Percentiles rank a stretch among this genome's conserved stretches.
phyloP scores from a whole-genome alignment of 2,329 filamentous ascomycete species.

The Ilyonectria sp. region DNA sequence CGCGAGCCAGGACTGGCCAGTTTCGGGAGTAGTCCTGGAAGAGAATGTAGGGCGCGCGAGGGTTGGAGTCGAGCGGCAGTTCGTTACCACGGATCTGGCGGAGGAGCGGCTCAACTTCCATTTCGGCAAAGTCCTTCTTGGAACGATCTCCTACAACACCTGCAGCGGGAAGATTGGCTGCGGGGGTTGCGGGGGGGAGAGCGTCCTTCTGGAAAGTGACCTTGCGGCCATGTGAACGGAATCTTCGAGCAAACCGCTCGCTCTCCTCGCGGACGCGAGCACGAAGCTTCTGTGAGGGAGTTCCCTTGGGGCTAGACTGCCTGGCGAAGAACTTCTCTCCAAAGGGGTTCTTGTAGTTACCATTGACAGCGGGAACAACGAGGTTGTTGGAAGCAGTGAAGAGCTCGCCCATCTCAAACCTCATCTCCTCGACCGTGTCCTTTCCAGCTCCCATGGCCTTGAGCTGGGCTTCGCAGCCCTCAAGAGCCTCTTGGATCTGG shows the following conservation, averaged over 20 bases:
- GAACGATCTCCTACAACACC: constrained; percentile 54
- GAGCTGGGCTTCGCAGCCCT: constrained; percentile 65
- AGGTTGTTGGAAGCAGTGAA: constrained; percentile 68
- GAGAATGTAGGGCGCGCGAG: constrained; percentile 67
- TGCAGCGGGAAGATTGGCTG: constrained; percentile 47
- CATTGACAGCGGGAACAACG: constrained; percentile 68
- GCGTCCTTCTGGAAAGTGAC: constrained; percentile 58
- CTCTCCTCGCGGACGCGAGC: constrained; percentile 68
- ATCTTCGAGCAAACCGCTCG: constrained; percentile 64
- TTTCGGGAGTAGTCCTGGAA: constrained; percentile 68
- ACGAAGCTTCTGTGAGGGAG: constrained; percentile 66
- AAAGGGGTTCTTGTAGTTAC: constrained; percentile 70
- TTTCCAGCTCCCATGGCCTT: constrained; percentile 66
- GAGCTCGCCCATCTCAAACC: constrained; percentile 67
- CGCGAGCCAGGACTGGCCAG: constrained; percentile 66
- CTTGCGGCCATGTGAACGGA: constrained; percentile 66
- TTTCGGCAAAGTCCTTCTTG: constrained; percentile 64
- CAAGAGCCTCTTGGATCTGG: constrained; percentile 66
- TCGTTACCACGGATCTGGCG: constrained; percentile 67
- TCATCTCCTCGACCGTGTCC: constrained; percentile 68
- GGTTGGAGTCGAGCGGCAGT: constrained; percentile 67
- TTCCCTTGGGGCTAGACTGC: constrained; percentile 64
- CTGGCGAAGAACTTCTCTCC: constrained; percentile 67
- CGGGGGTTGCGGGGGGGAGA: constrained; percentile 35
- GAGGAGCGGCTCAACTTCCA: constrained; percentile 65